These are phyloP conservation scores for Globisporangium barbulae DNA, from an alignment of 352 stramenopile genomes.

Conservation along the genomic window DNA sequence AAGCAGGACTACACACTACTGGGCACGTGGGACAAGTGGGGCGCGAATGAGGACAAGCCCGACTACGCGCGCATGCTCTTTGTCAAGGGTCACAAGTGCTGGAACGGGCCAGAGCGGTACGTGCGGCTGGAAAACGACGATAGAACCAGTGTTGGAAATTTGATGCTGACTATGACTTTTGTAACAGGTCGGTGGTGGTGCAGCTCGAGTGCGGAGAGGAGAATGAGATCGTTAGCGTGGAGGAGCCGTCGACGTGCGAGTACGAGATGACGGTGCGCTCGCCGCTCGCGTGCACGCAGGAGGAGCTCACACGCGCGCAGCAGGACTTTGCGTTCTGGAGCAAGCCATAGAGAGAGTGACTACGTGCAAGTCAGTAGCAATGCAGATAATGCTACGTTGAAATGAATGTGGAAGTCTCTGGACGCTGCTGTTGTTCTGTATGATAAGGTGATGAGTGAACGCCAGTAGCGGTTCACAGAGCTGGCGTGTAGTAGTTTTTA, in stretches of 20 bases:
- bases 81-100: slow-evolving; percentile 84
- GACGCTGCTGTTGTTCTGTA: neutral
- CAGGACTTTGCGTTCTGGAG: slow-evolving; percentile 57
- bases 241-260: slow-evolving; percentile 91
- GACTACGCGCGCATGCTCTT: slow-evolving; percentile 74
- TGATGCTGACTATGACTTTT: neutral
- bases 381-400: neutral
- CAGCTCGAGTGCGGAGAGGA: slow-evolving; percentile 75
- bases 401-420: neutral
- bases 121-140: neutral
- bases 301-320: slow-evolving; percentile 38
- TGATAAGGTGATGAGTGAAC: neutral
- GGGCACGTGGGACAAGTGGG: slow-evolving; percentile 74
- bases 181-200: slow-evolving; percentile 55
- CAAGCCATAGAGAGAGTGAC: neutral
- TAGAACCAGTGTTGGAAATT: neutral
- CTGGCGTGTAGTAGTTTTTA: too few species aligned
- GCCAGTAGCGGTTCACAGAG: too few species aligned
- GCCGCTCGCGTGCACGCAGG: slow-evolving; percentile 52
- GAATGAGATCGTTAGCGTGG: slow-evolving; percentile 83
- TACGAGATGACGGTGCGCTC: slow-evolving; percentile 88
- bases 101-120: slow-evolving; percentile 87
- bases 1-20: slow-evolving; percentile 80
- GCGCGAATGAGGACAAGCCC: slow-evolving; percentile 4
- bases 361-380: neutral